Conservation (phyloP, 1,284 basidiomycete species). For the Butyriboletus appendiculatus region DNA sequence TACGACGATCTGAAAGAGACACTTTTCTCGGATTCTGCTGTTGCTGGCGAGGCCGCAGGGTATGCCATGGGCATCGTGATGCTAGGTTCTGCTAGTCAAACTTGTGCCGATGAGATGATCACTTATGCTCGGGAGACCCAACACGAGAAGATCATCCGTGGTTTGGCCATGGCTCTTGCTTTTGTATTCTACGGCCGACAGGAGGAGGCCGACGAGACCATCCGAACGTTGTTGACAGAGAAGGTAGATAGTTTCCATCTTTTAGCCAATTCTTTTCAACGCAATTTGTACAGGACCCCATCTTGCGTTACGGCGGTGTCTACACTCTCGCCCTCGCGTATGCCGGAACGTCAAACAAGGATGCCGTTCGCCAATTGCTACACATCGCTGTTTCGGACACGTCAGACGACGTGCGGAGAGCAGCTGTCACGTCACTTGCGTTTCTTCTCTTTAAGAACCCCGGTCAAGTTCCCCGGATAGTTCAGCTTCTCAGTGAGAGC, state of each 20-base stretch:
- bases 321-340: slow-evolving; percentile 95
- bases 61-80: slow-evolving; percentile 97
- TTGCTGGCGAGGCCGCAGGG: slow-evolving; percentile 92
- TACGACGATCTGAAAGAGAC: slow-evolving; percentile 90
- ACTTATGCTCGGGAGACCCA: slow-evolving; percentile 94
- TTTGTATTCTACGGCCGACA: slow-evolving; percentile 91
- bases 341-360: slow-evolving; percentile 92
- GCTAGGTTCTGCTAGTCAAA: slow-evolving; percentile 84
- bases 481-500: slow-evolving; percentile 93
- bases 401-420: slow-evolving; percentile 92
- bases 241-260: slow-evolving; percentile 57
- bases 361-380: slow-evolving; percentile 85
- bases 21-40: slow-evolving; percentile 90
- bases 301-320: slow-evolving; percentile 94
- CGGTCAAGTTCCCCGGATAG: slow-evolving; percentile 89
- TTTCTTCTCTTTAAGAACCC: slow-evolving; percentile 97
- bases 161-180: slow-evolving; percentile 87
- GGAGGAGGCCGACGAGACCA: slow-evolving; percentile 82
- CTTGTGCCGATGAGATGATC: slow-evolving; percentile 89
- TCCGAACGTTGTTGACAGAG: slow-evolving; percentile 76
- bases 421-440: slow-evolving; percentile 91
- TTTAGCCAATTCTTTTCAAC: slow-evolving; percentile 5
- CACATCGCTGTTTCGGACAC: slow-evolving; percentile 97
- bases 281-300: slow-evolving; percentile 70
- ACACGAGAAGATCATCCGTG: slow-evolving; percentile 97